Conservation (phyloP, 805 yeast genomes). For the Ogataea neopini region DNA sequence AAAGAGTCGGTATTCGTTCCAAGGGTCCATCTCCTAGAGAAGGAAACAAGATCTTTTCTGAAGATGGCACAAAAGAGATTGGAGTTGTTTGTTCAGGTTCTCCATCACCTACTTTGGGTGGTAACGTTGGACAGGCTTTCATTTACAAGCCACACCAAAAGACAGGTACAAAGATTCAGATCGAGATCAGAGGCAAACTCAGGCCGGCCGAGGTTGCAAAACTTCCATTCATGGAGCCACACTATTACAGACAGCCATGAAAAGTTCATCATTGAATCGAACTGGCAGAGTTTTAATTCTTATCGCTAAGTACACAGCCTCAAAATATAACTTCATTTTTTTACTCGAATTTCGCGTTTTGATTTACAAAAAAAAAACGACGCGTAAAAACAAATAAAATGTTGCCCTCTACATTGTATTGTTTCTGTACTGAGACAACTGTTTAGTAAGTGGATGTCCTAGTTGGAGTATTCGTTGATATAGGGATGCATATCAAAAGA, state of each 20-base stretch:
- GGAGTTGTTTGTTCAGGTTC: constrained; percentile 61
- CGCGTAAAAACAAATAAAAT: background rate
- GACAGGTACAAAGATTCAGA: constrained; percentile 67
- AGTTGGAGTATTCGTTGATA: background rate
- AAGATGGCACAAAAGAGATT: constrained; percentile 53
- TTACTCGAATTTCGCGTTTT: constrained; percentile 4
- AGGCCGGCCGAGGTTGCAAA: constrained; percentile 76
- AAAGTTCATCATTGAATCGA: background rate
- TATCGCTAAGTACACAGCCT: constrained; percentile 1
- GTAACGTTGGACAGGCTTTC: constrained; percentile 90
- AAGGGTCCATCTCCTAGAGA: constrained; percentile 94
- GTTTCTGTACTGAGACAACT: background rate
- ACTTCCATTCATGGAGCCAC: constrained; percentile 80
- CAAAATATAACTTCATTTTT: too few relatives aligned
- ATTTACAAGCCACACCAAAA: constrained; percentile 70
- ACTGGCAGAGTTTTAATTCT: background rate
- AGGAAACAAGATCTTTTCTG: constrained; percentile 60
- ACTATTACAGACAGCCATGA: constrained; percentile 51
- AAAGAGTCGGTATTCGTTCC: constrained; percentile 74
- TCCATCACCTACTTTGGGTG: constrained; percentile 60
- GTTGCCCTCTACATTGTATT: background rate
- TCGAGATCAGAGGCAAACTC: constrained; percentile 81
- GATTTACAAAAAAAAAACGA: constrained; percentile 1
- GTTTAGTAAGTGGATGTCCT: background rate
- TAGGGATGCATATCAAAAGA: constrained; percentile 29